Percentiles rank a stretch among this genome's conserved stretches.
These are phyloP conservation scores for Deuterostichococcus epilithicus DNA, from an alignment of 139 green algal species.

Conservation along the genomic window DNA sequence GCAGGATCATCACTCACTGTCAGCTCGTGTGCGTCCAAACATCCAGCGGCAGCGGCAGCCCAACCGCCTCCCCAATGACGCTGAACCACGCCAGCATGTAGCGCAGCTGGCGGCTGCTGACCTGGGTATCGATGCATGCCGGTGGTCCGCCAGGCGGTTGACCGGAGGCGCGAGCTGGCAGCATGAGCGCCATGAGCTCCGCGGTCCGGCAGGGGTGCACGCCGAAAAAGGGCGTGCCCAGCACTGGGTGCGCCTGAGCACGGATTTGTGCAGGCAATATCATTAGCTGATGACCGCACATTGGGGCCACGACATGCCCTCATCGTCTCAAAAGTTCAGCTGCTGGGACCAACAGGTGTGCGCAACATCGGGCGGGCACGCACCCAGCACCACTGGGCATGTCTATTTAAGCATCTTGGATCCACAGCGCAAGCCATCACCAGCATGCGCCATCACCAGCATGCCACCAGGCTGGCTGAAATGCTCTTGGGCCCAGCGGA, in stretches of 20 bases:
- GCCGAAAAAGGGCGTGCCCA: slow-evolving; percentile 22
- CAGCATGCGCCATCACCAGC: background rate
- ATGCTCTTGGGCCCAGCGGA: too few species aligned
- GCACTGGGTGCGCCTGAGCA: slow-evolving; percentile 28
- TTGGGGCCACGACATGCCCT: too few species aligned
- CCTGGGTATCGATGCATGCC: background rate
- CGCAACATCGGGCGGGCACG: too few species aligned
- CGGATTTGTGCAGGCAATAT: background rate
- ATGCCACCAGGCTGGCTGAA: too few species aligned
- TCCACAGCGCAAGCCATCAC: background rate
- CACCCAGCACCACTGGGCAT: too few species aligned
- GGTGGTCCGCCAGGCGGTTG: background rate
- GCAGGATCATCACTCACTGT: too few species aligned
- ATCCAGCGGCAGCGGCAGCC: background rate
- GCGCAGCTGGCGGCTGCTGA: background rate
- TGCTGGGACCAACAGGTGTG: too few species aligned
- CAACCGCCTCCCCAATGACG: slow-evolving; percentile 13
- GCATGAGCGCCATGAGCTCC: slow-evolving; percentile 25
- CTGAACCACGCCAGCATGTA: slow-evolving; percentile 45
- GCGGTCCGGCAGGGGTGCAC: slow-evolving; percentile 42
- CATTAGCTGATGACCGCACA: background rate
- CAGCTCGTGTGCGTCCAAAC: too few species aligned
- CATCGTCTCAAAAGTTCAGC: too few species aligned
- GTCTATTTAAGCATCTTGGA: too few species aligned
- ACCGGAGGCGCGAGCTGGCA: background rate